These are phyloP conservation scores for Chaetomium fimeti DNA, from an alignment of 495 filamentous ascomycete species.

Conservation along the genomic window DNA sequence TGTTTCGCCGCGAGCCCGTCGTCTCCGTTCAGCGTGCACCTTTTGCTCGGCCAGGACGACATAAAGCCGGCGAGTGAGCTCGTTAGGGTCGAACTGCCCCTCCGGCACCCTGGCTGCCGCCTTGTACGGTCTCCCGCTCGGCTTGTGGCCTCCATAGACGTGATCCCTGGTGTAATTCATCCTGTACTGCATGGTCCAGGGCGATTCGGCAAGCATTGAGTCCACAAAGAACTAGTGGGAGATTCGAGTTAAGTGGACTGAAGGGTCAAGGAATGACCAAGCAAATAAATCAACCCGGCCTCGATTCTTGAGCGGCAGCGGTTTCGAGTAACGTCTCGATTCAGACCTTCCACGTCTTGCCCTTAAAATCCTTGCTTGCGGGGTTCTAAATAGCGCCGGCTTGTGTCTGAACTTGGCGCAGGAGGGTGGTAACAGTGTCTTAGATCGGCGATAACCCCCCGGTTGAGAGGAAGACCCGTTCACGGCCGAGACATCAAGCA, in stretches of 20 bases:
- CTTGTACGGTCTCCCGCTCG: background rate
- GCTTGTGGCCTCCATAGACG: slow-evolving; percentile 7
- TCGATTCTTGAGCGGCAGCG: background rate
- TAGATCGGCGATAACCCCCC: background rate
- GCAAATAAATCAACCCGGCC: background rate
- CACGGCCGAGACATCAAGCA: background rate
- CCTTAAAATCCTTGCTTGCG: background rate
- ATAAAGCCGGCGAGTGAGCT: slow-evolving; percentile 48
- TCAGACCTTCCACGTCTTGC: background rate
- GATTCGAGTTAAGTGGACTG: background rate
- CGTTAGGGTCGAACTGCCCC: slow-evolving; percentile 51
- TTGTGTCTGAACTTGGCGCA: background rate
- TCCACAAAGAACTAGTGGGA: background rate
- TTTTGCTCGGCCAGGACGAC: slow-evolving; percentile 47
- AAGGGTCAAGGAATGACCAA: background rate
- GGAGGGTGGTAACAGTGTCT: background rate
- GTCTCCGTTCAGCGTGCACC: slow-evolving; percentile 28
- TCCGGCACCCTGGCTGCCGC: slow-evolving; percentile 23
- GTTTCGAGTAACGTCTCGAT: background rate
- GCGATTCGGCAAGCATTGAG: slow-evolving; percentile 2
- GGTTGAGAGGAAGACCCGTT: background rate
- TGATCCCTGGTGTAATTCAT: slow-evolving; percentile 28
- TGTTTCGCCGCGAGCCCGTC: slow-evolving; percentile 10
- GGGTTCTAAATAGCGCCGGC: background rate
- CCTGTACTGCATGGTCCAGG: slow-evolving; percentile 28